A percentile compares a stretch with the other conserved stretches of the same genome.
Evolutionary conservation across 352 stramenopile species (phyloP).

Genomic region (Phytopythium ostracodes): DNA sequence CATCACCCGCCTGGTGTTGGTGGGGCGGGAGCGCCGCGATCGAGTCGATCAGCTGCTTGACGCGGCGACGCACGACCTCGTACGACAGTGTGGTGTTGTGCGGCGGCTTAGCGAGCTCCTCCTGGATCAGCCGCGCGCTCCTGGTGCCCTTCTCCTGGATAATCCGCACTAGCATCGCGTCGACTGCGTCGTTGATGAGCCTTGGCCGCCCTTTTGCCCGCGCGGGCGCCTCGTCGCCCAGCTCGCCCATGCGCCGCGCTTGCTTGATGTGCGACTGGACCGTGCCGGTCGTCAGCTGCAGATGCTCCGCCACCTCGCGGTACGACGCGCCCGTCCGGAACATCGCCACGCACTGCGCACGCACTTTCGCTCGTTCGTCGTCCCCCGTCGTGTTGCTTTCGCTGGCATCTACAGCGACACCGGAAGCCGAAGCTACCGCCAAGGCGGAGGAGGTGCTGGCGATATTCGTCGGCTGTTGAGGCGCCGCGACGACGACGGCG

Average conservation of each 20-base stretch:
- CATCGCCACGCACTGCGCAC: not conserved
- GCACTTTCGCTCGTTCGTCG: not conserved
- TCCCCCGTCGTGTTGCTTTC: not conserved
- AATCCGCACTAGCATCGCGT: constrained; percentile 11
- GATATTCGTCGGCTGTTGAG: not conserved
- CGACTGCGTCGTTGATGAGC: constrained; percentile 8
- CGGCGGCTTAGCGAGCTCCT: constrained; percentile 13
- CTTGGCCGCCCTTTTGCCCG: not conserved
- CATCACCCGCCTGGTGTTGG: not conserved
- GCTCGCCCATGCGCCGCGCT: constrained; percentile 1
- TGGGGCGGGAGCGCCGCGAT: not conserved
- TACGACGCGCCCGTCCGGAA: constrained; percentile 2
- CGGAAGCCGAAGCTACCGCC: not conserved
- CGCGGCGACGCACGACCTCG: constrained; percentile 18
- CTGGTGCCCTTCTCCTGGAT: constrained; percentile 16
- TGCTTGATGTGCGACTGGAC: constrained; percentile 4
- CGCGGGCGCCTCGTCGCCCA: constrained; percentile 1
- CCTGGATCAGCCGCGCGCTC: constrained; percentile 19
- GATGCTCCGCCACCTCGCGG: constrained; percentile 7
- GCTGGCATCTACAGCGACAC: not conserved
- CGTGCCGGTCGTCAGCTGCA: constrained; percentile 1
- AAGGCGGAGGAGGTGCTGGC: not conserved
- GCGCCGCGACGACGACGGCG: not conserved
- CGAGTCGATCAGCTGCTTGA: constrained; percentile 17
- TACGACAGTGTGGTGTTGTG: constrained; percentile 22